Evolutionary conservation across 345 rosid species (phyloP).

Genomic region (Eutrema heterophyllum): DNA sequence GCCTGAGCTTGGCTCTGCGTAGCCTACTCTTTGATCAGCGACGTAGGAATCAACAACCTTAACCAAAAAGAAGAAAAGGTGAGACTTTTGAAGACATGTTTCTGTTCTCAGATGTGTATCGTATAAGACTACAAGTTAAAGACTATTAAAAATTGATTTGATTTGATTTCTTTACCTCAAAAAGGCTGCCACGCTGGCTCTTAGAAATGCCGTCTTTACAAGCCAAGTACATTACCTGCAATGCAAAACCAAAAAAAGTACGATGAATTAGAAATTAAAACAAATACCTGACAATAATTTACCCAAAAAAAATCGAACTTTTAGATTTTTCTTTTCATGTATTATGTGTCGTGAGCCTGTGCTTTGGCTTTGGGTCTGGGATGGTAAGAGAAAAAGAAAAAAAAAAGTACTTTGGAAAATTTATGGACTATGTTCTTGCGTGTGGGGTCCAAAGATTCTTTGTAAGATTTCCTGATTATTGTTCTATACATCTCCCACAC

Average conservation of each 20-base stretch:
- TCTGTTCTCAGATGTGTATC: neutral
- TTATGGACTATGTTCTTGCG: neutral
- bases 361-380: neutral
- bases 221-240: conserved; percentile 73
- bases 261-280: neutral
- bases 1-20: conserved; percentile 77
- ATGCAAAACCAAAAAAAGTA: neutral
- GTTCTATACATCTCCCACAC: neutral
- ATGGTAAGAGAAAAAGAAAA: neutral
- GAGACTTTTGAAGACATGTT: neutral
- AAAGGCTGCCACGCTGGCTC: conserved; percentile 49
- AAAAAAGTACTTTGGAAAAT: neutral
- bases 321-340: neutral
- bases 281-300: neutral
- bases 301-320: neutral
- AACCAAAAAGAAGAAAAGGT: neutral
- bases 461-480: neutral
- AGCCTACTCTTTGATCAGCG: conserved; percentile 74
- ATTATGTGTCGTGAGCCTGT: neutral
- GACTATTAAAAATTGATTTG: neutral
- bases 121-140: neutral
- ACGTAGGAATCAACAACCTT: conserved; percentile 77
- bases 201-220: conserved; percentile 56
- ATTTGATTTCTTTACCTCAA: conserved; percentile 49
- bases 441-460: neutral